A percentile compares a stretch with the other conserved stretches of the same genome.
Evolutionary conservation across 345 rosid species (phyloP).

Genomic region (Microthlaspi erraticum): DNA sequence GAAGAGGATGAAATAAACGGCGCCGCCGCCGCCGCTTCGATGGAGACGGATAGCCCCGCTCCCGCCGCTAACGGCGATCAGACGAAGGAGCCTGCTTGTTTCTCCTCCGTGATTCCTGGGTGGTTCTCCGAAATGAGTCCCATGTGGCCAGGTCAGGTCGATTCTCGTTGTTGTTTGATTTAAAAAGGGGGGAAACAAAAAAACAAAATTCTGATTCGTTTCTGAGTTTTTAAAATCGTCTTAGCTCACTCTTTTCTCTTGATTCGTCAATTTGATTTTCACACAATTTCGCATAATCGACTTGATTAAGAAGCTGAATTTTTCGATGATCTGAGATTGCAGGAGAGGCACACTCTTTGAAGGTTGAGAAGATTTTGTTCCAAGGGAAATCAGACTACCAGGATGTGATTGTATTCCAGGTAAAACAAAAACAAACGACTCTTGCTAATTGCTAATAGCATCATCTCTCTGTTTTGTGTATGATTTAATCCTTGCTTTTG

Average conservation of each 20-base stretch:
- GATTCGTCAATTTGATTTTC: too few relatives aligned
- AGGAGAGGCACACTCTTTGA: conserved; percentile 88
- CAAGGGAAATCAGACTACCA: conserved; percentile 84
- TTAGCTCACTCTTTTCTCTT: too few relatives aligned
- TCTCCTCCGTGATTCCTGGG: conserved; percentile 81
- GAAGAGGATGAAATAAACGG: conserved; percentile 55
- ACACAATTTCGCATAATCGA: too few relatives aligned
- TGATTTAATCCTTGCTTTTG: background rate
- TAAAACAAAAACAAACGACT: conserved; percentile 1
- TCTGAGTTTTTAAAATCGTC: too few relatives aligned
- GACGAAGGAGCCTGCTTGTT: conserved; percentile 44
- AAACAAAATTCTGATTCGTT: too few relatives aligned
- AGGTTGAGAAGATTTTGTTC: conserved; percentile 75
- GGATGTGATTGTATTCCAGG: conserved; percentile 85
- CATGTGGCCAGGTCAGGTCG: conserved; percentile 94
- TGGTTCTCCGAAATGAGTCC: conserved; percentile 94
- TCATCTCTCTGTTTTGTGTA: conserved; percentile 22
- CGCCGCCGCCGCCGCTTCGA: conserved; percentile 45
- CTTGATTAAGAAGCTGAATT: background rate
- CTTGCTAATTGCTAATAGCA: background rate
- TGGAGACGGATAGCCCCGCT: conserved; percentile 46
- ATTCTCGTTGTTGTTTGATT: background rate
- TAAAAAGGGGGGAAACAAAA: background rate
- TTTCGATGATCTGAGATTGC: conserved; percentile 35
- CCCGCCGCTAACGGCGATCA: conserved; percentile 31